Conservation (phyloP, 306 rosid species). For the Lithocarpus polystachyus region DNA sequence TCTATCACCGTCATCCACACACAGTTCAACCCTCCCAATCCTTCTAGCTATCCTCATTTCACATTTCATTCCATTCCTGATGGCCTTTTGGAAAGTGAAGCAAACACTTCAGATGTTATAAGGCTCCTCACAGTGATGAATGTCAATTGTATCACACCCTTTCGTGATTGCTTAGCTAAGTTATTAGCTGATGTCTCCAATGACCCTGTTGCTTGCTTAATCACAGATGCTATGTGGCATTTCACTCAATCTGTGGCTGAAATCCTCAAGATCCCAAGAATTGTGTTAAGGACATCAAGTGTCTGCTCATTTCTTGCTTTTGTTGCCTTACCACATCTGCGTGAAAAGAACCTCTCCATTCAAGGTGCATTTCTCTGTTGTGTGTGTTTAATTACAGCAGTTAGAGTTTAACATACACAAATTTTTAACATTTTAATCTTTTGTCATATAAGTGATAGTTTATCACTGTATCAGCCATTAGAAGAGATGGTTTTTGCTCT, state of each 20-base stretch:
- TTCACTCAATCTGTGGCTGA: constrained; percentile 42
- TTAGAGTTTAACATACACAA: no score
- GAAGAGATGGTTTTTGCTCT: no score
- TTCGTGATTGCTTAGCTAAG: constrained; percentile 24
- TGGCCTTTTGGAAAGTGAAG: constrained; percentile 13
- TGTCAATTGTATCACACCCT: constrained; percentile 13
- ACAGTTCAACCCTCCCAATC: constrained; percentile 40
- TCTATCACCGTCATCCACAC: constrained; percentile 45
- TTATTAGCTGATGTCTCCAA: constrained; percentile 11
- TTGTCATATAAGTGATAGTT: no score
- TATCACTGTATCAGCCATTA: no score
- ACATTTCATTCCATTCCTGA: constrained; percentile 32
- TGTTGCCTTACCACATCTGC: constrained; percentile 26
- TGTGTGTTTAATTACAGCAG: no score
- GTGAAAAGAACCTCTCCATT: constrained; percentile 32
- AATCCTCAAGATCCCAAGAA: constrained; percentile 30
- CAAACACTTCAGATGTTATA: constrained; percentile 10
- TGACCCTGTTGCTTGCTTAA: constrained; percentile 47
- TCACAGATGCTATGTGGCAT: constrained; percentile 36
- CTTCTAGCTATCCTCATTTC: constrained; percentile 45
- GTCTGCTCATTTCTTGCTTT: constrained; percentile 29
- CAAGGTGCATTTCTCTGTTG: constrained; percentile 26
- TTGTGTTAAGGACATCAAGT: constrained; percentile 32
- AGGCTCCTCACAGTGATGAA: constrained; percentile 13
- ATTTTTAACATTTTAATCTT: no score